Base-by-base conservation (phyloP, 2,329 filamentous ascomycete species). In the Colletotrichum lindemuthianum region DNA sequence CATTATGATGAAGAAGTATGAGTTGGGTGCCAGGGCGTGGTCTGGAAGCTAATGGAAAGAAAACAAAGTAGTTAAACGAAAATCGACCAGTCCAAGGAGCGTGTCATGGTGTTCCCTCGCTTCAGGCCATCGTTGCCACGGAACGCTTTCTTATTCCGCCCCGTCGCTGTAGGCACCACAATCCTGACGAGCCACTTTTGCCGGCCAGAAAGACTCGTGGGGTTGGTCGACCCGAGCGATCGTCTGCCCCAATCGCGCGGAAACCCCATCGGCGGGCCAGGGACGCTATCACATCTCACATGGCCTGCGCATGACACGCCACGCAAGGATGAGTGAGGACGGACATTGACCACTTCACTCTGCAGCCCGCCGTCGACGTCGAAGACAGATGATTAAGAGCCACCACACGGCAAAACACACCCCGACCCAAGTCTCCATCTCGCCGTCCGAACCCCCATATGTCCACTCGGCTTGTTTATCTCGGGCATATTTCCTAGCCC, bases 201-300 rank as follows among this genome's bases (percentile, higher is more conserved):
- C 40, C 13, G 24, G 24, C 24, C 24, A 24, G 24, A 24, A 24
- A 12, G 54, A 40, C 13, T 47, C 33, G 41, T 32, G 24, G 58
- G 58, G 61, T 58, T 61, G 52, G 51, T 65, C 11, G 12, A 50
- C 61, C 57, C 57, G 61, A 51, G 16, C 45, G 61, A 65, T 65
- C 61, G 58, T 11, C 48, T n/a, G 40, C 45, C 58, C 61, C 57
- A 61, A 56, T 56, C 51, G 61, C 40, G 58, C 51, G 61, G 51
- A 61, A 45, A 60, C 60, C 55, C 59, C 51, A 56, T 60, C 45
- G 44, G 43, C 43, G 16, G 9, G 7, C 15, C 45, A 24, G 24
- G 44, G 34, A 45, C 45, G 41, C 36, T 47, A 41, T 61, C 61
- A 65, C 24, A 61, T 61, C 45, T 65, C 61, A 56, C 13, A 52